These are phyloP conservation scores for Chaetomium globosum DNA, from an alignment of 2,329 filamentous ascomycete genomes.

Conservation along the genomic window DNA sequence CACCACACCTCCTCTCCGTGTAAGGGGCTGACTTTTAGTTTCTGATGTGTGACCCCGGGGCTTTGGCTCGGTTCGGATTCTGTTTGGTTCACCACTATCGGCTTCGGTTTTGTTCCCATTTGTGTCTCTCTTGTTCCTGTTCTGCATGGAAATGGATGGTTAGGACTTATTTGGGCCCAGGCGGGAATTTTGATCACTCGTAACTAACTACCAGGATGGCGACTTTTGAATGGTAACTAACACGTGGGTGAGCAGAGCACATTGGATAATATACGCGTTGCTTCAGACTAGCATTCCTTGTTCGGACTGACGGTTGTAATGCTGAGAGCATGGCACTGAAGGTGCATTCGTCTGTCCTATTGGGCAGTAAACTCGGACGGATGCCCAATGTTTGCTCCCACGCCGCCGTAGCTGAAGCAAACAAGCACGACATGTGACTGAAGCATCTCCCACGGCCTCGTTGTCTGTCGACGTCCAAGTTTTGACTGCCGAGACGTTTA, in stretches of 20 bases:
- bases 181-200: slow-evolving; percentile 11
- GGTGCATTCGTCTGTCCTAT: neutral
- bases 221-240: neutral
- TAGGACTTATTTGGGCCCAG: neutral
- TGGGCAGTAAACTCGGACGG: neutral
- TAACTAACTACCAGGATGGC: neutral
- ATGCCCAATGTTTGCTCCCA: neutral
- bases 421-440: slow-evolving; percentile 10
- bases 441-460: neutral
- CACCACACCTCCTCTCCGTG: neutral
- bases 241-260: slow-evolving; percentile 13
- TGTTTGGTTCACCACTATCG: neutral
- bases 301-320: neutral
- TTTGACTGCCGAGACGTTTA: too few relatives aligned
- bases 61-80: neutral
- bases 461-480: neutral
- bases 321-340: neutral
- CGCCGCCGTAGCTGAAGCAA: neutral
- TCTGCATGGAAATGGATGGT: slow-evolving; percentile 18
- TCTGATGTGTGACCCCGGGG: neutral
- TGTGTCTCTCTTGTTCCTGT: slow-evolving; percentile 7
- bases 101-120: slow-evolving; percentile 6
- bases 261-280: slow-evolving; percentile 21
- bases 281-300: neutral
- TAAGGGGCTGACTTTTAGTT: slow-evolving; percentile 1